These are phyloP conservation scores for Hypoxylon lienhwacheense DNA, from an alignment of 495 filamentous ascomycete species.

Conservation along the genomic window DNA sequence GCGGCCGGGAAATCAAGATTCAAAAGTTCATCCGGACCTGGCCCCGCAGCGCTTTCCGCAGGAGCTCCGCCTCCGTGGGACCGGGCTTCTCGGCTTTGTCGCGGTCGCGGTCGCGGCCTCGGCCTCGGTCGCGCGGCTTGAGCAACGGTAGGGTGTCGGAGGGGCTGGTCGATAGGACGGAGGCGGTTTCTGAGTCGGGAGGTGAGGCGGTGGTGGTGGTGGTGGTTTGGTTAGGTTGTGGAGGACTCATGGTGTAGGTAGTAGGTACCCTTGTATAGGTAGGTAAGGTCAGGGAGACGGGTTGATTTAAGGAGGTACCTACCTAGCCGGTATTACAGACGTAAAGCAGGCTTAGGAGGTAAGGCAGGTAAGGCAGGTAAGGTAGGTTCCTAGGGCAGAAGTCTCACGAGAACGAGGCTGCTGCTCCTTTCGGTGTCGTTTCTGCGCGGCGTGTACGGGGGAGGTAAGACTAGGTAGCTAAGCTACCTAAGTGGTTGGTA, in stretches of 20 bases:
- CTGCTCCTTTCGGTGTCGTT: too few relatives aligned
- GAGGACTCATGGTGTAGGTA: conserved; percentile 7
- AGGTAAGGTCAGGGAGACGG: too few relatives aligned
- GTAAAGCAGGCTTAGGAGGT: too few relatives aligned
- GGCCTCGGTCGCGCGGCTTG: conserved; percentile 24
- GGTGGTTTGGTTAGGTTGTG: conserved; percentile 14
- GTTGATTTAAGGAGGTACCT: too few relatives aligned
- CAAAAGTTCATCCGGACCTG: conserved; percentile 26
- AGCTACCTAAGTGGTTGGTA: too few relatives aligned
- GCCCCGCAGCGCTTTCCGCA: conserved; percentile 15
- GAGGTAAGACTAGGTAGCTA: too few relatives aligned
- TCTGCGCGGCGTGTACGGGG: too few relatives aligned
- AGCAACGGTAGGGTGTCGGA: conserved; percentile 37
- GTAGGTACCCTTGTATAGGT: too few relatives aligned
- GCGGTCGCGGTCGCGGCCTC: conserved; percentile 3
- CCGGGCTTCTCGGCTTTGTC: neutral
- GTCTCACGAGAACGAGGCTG: too few relatives aligned
- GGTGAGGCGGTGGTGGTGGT: neutral
- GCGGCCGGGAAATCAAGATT: neutral
- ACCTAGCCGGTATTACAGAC: too few relatives aligned
- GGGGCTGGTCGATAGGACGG: conserved; percentile 38
- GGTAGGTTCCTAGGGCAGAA: too few relatives aligned
- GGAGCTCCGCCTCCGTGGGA: conserved; percentile 9
- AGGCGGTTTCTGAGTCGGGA: conserved; percentile 33
- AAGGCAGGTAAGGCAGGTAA: too few relatives aligned